Conservation (phyloP, 129 eudicot species). For the Flaveria sonorensis region DNA sequence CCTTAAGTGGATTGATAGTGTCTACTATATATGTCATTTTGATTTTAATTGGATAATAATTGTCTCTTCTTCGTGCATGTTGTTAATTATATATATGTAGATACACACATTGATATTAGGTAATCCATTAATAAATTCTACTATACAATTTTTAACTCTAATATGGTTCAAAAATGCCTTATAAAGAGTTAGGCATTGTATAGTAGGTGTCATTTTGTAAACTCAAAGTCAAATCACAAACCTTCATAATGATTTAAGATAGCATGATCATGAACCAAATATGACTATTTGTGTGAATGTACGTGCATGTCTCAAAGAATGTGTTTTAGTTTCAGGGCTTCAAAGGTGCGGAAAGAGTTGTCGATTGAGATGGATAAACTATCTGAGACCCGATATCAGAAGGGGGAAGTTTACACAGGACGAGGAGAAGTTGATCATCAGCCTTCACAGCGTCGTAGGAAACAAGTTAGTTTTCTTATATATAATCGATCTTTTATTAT, state of each 20-base stretch:
- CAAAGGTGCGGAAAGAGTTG: slow-evolving; percentile 91
- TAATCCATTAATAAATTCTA: too few relatives aligned
- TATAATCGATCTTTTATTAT: not conserved
- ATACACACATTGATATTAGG: not conserved
- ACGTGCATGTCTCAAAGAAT: slow-evolving; percentile 34
- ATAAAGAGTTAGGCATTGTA: not conserved
- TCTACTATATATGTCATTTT: too few relatives aligned
- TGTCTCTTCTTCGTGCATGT: too few relatives aligned
- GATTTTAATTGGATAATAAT: too few relatives aligned
- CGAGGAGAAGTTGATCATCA: slow-evolving; percentile 77
- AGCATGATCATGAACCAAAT: slow-evolving; percentile 2
- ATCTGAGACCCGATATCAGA: slow-evolving; percentile 77
- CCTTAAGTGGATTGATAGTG: too few relatives aligned
- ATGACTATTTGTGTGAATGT: slow-evolving; percentile 19
- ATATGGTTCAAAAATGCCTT: not conserved
- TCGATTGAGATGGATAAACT: slow-evolving; percentile 82
- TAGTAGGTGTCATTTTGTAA: not conserved
- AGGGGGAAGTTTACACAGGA: slow-evolving; percentile 79
- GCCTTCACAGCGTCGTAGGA: slow-evolving; percentile 74
- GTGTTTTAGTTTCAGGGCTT: slow-evolving; percentile 51
- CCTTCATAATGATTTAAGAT: not conserved
- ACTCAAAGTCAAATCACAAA: not conserved
- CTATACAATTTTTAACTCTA: not conserved
- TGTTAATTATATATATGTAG: not conserved
- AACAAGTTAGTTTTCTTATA: slow-evolving; percentile 61